phyloP scores from a whole-genome alignment of 257 asterid species.

The Primulina tabacum region DNA sequence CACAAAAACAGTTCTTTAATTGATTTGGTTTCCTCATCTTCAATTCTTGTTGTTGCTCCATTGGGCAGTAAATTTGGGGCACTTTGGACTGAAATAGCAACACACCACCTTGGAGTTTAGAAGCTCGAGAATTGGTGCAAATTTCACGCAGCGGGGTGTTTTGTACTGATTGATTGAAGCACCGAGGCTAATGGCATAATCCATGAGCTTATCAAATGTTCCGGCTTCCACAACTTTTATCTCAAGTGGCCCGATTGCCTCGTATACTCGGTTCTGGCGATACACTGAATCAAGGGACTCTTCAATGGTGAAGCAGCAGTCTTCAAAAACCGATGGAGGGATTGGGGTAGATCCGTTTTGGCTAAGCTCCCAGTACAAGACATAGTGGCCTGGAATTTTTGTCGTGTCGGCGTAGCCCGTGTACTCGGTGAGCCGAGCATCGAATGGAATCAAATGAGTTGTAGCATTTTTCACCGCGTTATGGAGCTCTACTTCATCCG shows the following conservation, averaged over 20 bases:
- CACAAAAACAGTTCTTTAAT: slow-evolving; percentile 35
- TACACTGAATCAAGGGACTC: slow-evolving; percentile 83
- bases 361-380: slow-evolving; percentile 39
- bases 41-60: slow-evolving; percentile 49
- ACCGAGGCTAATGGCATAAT: slow-evolving; percentile 77
- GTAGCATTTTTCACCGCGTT: slow-evolving; percentile 67
- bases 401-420: slow-evolving; percentile 67
- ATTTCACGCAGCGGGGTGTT: slow-evolving; percentile 81
- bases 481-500: slow-evolving; percentile 92
- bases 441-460: slow-evolving; percentile 62
- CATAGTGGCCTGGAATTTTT: neutral
- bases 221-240: slow-evolving; percentile 74
- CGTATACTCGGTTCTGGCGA: slow-evolving; percentile 71
- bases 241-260: slow-evolving; percentile 84
- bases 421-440: slow-evolving; percentile 63
- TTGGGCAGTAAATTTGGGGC: slow-evolving; percentile 66
- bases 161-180: slow-evolving; percentile 40
- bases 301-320: slow-evolving; percentile 75
- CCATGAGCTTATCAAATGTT: slow-evolving; percentile 91
- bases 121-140: slow-evolving; percentile 74
- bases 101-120: slow-evolving; percentile 54
- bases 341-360: slow-evolving; percentile 46
- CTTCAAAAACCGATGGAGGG: slow-evolving; percentile 81
- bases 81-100: slow-evolving; percentile 72
- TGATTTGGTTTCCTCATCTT: neutral